phyloP scores from a whole-genome alignment of 371 early-diverging fungal genomes.

The Actinomucor elegans region DNA sequence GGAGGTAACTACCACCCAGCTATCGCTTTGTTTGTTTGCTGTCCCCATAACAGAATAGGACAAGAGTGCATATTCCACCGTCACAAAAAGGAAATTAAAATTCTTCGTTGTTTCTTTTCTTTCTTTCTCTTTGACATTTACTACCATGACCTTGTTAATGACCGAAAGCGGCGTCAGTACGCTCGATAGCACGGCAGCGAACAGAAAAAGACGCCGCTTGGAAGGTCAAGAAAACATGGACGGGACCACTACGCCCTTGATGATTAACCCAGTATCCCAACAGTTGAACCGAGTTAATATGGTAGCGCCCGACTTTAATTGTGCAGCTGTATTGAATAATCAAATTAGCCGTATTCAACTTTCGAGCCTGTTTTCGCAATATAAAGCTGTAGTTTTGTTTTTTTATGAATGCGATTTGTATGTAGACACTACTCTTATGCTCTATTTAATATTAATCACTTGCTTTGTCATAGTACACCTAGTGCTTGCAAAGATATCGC shows the following conservation, averaged over 20 bases:
- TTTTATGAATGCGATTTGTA: constrained; percentile 37
- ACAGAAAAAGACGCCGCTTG: constrained; percentile 19
- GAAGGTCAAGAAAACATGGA: constrained; percentile 1
- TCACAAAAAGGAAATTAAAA: constrained; percentile 3
- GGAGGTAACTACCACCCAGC: too few relatives aligned
- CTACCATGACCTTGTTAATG: constrained; percentile 10
- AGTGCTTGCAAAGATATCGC: constrained; percentile 17
- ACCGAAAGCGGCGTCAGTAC: constrained; percentile 1
- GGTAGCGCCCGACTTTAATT: constrained; percentile 29
- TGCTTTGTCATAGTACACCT: constrained; percentile 6
- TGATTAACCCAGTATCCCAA: constrained; percentile 16
- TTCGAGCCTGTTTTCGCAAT: constrained; percentile 9
- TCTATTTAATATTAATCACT: neutral
- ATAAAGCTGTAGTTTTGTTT: constrained; percentile 28
- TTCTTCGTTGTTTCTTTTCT: neutral
- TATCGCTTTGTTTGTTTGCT: too few relatives aligned
- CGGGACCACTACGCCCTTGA: neutral
- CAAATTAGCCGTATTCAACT: constrained; percentile 21
- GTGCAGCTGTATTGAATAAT: constrained; percentile 18
- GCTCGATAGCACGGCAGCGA: neutral
- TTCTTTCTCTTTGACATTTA: neutral
- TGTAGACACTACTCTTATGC: neutral
- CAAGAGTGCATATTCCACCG: too few relatives aligned
- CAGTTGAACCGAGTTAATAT: constrained; percentile 9
- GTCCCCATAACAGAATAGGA: too few relatives aligned